Base-by-base conservation (phyloP, 345 rosid genomes). In the Atalantia buxifolia region DNA sequence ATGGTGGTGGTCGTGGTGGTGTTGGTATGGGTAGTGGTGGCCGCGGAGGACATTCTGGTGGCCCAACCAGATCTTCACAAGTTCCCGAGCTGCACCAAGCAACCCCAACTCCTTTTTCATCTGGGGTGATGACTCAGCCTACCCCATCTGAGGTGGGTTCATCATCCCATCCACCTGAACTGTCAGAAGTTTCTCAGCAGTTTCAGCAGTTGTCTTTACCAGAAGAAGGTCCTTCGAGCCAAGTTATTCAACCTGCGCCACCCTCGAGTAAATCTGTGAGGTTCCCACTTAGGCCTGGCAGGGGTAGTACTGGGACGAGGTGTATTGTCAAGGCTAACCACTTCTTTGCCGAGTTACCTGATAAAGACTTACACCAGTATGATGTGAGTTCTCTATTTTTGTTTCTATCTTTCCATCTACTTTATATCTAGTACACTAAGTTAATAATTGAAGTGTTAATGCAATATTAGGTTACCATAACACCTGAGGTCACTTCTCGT, bases 61-160 rank as follows among this genome's bases (percentile, higher is more conserved):
- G 89, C 57, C 89, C 86, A 56, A 77, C 90, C 40, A 90, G 93
- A 87, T 82, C 86, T 69, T 84, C 91, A 67, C 77, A 40, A 21
- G 74, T 87, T 83, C 97, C 97, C 95, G 98, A 97, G 92, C 98
- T 90, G 97, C 94, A 88, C 88, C 98, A 97, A 97, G 99, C 98
- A 80, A 92, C 91, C 80, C 89, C 77, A 79, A 88, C 89, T 83
- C 70, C 89, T 82, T 81, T 71, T 81, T 87, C 84, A 81, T 88
- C 92, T 74, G 88, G 74, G 84, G 86, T 88, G 87, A 85, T 87
- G 40, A 75, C 89, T 76, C 93, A 90, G 89, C 81, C 83, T n/a
- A 61, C 75, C 69, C 84, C 81, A 72, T 56, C 87, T 50, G 97
- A 86, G 88, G 90, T 85, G 57, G 81, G 92, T 81, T 86, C 97